These are phyloP conservation scores for Aspergillus hancockii DNA, from an alignment of 495 filamentous ascomycete genomes.

Conservation along the genomic window DNA sequence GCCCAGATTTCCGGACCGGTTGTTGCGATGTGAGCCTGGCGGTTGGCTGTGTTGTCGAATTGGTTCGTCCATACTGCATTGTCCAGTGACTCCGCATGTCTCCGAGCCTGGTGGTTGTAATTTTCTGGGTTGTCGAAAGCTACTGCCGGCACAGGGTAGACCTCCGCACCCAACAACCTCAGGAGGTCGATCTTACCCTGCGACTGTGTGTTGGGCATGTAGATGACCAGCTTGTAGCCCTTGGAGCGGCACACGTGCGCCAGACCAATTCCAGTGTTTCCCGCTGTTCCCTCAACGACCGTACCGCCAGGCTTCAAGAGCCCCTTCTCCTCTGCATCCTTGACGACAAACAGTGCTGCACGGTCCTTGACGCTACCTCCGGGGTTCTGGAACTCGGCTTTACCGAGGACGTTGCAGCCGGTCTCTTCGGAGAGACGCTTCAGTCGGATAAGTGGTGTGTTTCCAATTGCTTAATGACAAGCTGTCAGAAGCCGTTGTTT, in stretches of 20 bases:
- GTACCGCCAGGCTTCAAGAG: slow-evolving; percentile 83
- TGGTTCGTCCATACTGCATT: slow-evolving; percentile 99
- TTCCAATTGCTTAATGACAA: slow-evolving; percentile 77
- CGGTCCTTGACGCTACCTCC: slow-evolving; percentile 96
- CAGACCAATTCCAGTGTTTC: slow-evolving; percentile 96
- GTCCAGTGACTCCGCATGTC: slow-evolving; percentile 80
- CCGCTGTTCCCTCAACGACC: slow-evolving; percentile 93
- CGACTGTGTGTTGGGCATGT: slow-evolving; percentile 99
- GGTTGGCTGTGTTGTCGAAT: slow-evolving; percentile 95
- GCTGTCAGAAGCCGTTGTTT: slow-evolving; percentile 8
- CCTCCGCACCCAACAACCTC: slow-evolving; percentile 89
- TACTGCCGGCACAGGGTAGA: slow-evolving; percentile 95
- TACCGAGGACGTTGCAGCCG: slow-evolving; percentile 91
- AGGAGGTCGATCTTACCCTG: slow-evolving; percentile 97
- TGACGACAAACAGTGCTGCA: slow-evolving; percentile 89
- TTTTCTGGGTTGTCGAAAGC: slow-evolving; percentile 95
- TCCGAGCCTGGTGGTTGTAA: slow-evolving; percentile 92
- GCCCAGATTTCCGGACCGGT: slow-evolving; percentile 97
- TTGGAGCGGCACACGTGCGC: slow-evolving; percentile 93
- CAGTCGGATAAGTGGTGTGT: slow-evolving; percentile 90
- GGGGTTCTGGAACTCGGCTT: slow-evolving; percentile 98
- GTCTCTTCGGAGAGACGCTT: slow-evolving; percentile 87
- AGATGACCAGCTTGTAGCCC: slow-evolving; percentile 94
- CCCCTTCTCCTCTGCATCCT: slow-evolving; percentile 88
- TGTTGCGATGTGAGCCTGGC: slow-evolving; percentile 92